Percentiles rank a stretch among this genome's conserved stretches.
phyloP scores from a whole-genome alignment of 169 alveolate species.

The Plasmodium vinckei region DNA sequence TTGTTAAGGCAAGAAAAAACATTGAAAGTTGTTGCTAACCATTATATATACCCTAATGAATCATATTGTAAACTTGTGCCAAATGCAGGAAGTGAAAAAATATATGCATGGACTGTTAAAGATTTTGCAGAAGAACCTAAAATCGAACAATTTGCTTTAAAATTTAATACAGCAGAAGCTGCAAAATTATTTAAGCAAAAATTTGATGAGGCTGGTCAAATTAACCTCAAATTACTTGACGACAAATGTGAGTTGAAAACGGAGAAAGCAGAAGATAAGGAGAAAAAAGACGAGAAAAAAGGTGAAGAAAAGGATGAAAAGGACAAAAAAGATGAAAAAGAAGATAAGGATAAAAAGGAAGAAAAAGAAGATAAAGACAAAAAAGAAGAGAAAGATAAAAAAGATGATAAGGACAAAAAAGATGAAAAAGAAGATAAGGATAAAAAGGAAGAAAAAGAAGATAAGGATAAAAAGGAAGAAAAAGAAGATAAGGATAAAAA shows the following conservation, averaged over 20 bases:
- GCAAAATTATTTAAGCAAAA: conserved; percentile 91
- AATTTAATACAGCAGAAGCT: conserved; percentile 93
- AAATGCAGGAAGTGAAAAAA: conserved; percentile 96
- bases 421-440: conserved; percentile 28
- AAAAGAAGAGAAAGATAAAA: conserved; percentile 78
- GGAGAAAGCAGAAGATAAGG: conserved; percentile 54
- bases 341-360: conserved; percentile 62
- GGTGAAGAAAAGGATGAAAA: conserved; percentile 57
- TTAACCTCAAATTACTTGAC: conserved; percentile 87
- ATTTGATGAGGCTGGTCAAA: conserved; percentile 92
- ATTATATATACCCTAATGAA: conserved; percentile 86
- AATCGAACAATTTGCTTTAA: conserved; percentile 95
- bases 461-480: conserved; percentile 16
- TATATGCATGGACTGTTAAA: conserved; percentile 96
- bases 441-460: conserved; percentile 39
- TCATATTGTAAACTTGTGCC: conserved; percentile 94
- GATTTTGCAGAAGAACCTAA: conserved; percentile 96
- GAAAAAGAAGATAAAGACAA: conserved; percentile 74
- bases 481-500: conserved; percentile 21
- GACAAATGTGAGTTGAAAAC: conserved; percentile 29
- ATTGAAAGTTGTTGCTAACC: conserved; percentile 96
- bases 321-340: conserved; percentile 1
- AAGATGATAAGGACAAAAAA: conserved; percentile 46
- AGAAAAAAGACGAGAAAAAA: conserved; percentile 16
- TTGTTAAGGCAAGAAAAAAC: conserved; percentile 97